Base-by-base conservation (phyloP, 2,329 filamentous ascomycete species). In the Sporothrix humicola region DNA sequence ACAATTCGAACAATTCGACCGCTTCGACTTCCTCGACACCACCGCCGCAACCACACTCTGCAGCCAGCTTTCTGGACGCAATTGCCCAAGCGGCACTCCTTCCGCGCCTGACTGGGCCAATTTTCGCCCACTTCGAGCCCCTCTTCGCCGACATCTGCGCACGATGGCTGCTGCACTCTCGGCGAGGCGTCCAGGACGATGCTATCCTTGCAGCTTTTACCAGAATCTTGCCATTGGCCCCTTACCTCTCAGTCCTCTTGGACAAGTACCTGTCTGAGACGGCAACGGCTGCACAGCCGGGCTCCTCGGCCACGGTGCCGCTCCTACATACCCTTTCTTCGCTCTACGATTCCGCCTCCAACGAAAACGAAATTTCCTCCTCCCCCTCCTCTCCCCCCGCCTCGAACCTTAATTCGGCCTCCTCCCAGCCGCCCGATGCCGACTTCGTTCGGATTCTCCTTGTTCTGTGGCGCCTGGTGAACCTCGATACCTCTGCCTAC, bases 81-180 rank as follows among this genome's bases (percentile, higher is more conserved):
- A 85, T 97, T 79, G 88, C 93, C 77, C 84, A 87, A 78, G 88
- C 90, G 74, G 90, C 93, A 73, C 87, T 97, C 79, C 86, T 89
- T 86, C 76, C 92, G 77, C 84, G 85, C 82, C 87, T 90, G 81
- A 95, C 93, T 78, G 89, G 93, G 79, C 85, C 85, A 73, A 84
- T 97, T 79, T 94, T 96, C 79, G 85, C 88, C 76, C 87, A 92
- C 79, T 94, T 95, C 81, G 90, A 93, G 80, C 84, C 87, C 75
- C 83, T 95, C 56, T 93, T 96, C 78, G 89, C 93, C 77, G 95
- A 98, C 81, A 85, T 97, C 69, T 93, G 92, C 82, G 92, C 94
- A 75, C 87, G 92, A 84, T 97, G 94, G 94, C 85, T 92, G 61
- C 84, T 86, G 78, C 81, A 84, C 80, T 78, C 83, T 42, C 81